A percentile compares a stretch with the other conserved stretches of the same genome.
These are phyloP conservation scores for Phylloporus sp. DNA, from an alignment of 768 basidiomycete genomes.

Conservation along the genomic window DNA sequence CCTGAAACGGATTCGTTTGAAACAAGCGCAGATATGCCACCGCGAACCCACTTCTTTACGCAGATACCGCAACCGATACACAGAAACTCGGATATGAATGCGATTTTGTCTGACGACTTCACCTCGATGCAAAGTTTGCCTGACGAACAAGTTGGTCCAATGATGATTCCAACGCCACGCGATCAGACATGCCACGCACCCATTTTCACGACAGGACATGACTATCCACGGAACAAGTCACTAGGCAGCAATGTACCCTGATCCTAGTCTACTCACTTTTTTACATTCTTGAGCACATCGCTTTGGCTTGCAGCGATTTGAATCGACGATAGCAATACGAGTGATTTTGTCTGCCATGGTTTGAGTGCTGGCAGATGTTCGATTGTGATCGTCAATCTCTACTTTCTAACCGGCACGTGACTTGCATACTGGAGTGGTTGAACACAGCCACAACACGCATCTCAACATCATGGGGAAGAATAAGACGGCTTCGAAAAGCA, in stretches of 20 bases:
- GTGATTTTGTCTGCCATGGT: conserved; percentile 93
- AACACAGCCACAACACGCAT: conserved; percentile 5
- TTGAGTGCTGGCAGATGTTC: conserved; percentile 1
- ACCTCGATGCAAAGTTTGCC: conserved; percentile 99
- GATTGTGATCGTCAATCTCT: conserved; percentile 1
- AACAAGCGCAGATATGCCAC: not conserved
- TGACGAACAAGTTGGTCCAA: conserved; percentile 25
- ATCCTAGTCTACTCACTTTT: conserved; percentile 51
- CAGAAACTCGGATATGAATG: conserved; percentile 97
- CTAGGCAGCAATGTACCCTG: conserved; percentile 1
- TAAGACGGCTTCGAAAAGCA: conserved; percentile 23
- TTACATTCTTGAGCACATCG: conserved; percentile 97
- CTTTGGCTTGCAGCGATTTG: conserved; percentile 95
- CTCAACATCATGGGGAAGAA: conserved; percentile 24
- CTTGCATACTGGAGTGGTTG: not conserved
- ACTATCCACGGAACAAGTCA: conserved; percentile 37
- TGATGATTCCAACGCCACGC: not conserved
- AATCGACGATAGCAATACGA: conserved; percentile 91
- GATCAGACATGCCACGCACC: conserved; percentile 43
- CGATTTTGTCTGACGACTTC: conserved; percentile 92
- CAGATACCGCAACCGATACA: conserved; percentile 99
- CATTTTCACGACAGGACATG: conserved; percentile 98
- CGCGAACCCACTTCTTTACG: conserved; percentile 83
- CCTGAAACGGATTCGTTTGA: conserved; percentile 38
- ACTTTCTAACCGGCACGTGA: conserved; percentile 14